Percentiles rank a stretch among this genome's conserved stretches.
These are phyloP conservation scores for Pseudopediastrum boryanum DNA, from an alignment of 139 green algal genomes.

Conservation along the genomic window DNA sequence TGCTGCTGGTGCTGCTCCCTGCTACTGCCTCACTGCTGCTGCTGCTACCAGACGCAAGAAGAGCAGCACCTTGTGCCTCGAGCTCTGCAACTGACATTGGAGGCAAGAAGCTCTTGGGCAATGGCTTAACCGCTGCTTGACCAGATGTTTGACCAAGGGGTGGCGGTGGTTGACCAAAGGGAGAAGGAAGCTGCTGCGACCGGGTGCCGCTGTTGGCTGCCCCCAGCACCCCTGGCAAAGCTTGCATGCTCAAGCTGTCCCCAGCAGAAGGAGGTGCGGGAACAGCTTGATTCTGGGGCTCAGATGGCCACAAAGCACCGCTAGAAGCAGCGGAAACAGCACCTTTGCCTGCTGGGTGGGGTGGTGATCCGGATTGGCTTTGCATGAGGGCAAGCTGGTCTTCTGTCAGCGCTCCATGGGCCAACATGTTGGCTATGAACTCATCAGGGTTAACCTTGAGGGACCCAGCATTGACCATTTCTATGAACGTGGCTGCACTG, in stretches of 20 bases:
- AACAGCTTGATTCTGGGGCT: too few relatives aligned
- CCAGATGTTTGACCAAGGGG: too few relatives aligned
- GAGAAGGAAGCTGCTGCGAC: too few relatives aligned
- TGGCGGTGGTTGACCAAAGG: too few relatives aligned
- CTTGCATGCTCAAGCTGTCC: too few relatives aligned
- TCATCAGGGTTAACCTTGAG: conserved; percentile 68
- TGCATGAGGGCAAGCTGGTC: conserved; percentile 43
- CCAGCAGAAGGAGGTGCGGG: too few relatives aligned
- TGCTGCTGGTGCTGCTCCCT: not conserved
- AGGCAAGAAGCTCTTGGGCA: too few relatives aligned
- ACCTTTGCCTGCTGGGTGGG: conserved; percentile 9
- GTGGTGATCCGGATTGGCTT: conserved; percentile 7
- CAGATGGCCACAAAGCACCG: too few relatives aligned
- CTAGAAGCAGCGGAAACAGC: not conserved
- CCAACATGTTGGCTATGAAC: conserved; percentile 77
- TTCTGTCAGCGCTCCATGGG: conserved; percentile 58
- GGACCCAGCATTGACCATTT: conserved; percentile 61
- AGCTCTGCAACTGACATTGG: conserved; percentile 58
- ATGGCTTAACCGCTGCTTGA: too few relatives aligned
- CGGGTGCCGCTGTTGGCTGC: too few relatives aligned
- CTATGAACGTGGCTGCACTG: conserved; percentile 70
- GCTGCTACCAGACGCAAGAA: conserved; percentile 3
- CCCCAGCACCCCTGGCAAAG: too few relatives aligned
- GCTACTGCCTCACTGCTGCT: not conserved
- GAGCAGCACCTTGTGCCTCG: conserved; percentile 51